Evolutionary conservation across 2,329 filamentous ascomycete species (phyloP), one percentile per base, ranked within the genome.

Genomic region (Calycina herbarum): DNA sequence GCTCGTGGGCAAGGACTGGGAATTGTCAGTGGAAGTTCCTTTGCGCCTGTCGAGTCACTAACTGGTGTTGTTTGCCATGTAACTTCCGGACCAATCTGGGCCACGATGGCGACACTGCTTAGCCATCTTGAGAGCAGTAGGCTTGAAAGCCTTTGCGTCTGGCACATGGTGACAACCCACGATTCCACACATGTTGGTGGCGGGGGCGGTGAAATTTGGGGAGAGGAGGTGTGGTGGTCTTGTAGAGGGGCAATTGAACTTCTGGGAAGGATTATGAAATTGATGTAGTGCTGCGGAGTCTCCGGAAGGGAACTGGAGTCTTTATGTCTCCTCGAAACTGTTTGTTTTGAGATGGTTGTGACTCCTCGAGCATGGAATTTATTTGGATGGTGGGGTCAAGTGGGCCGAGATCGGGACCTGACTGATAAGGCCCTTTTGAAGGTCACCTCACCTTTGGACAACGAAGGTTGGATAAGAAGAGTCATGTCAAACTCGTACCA

Each of bases 71-170:
- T 97, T 94, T 76, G 86, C 89, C 75, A 91, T 90, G 77, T 94
- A 86, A 83, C 90, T 98, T 79, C 95, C 95, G 78, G 93, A 97
- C 95, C 95, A 99, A 84, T 99, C 95, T 76, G 95, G 95, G 74
- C 95, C 95, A 80, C 95, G 90, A 82, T 99, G 95, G 75, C 96
- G 93, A 77, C 97, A 96, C 93, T 92, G 90, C 86, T 97, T 97
- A 72, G 93, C 89, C 82, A 98, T 91, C 82, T 90, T 90, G 80
- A 98, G 85, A 76, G 94, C 94, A 69, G 91, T 94, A 61, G 94
- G 91, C 88, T 97, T 97, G 85, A 98, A 98, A 77, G 93, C 94
- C 77, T 92, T 89, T 76, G 97, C 93, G 86, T 97, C 92, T 70
- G 94, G 94, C 78, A 98, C 94, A 82, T 87, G 88, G 68, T 68